Evolutionary conservation across 2,329 filamentous ascomycete genomes (phyloP), one percentile per base, ranked within the genome.

Genomic region (Pseudogymnoascus sp.): DNA sequence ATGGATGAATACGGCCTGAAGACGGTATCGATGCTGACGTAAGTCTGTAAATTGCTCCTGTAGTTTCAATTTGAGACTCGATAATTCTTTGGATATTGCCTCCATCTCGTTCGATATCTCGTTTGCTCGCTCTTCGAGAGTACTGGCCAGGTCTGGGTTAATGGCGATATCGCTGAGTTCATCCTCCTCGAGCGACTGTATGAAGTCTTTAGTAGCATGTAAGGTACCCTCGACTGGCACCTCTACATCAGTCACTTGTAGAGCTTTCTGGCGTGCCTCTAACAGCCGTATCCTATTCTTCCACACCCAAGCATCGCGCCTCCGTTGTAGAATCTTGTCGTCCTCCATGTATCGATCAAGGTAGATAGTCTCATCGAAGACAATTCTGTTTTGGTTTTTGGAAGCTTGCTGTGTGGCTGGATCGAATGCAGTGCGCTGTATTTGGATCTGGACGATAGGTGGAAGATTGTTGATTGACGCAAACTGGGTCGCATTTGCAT

Each of bases 1-100:
- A 74, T 99, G 95, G 71, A 96, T 93, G 72, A 99, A 96, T 34
- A 97, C 90, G 0, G 93, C 91, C 69, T 97, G 93, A 4, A 99
- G 83, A 13, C 86, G 86, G 74, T 98, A 99, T 10, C 88, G 84
- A 57, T 90, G 79, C 25, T 85, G 79, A 48, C 82, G 81, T 71
- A 88, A 83, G 62, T 84, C 82, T 3, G 80, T 80, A 71, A 92
- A 93, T 62, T 89, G 81, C 3, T 77, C 68, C 2, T 77, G 73
- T 10, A 79, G 73, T 63, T 77, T 77, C 45, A 71, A 65, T 16
- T 71, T 73, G 4, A 78, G 64, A 6, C 64, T 62, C 45, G 67
- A 64, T 61, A 86, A 83, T 65, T 85, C 79, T 1, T 77, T 71
- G 23, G 79, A 73, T 69, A 78, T 74, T 23, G 64, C 66, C 13